Evolutionary conservation across 441 rosid species (phyloP).

Genomic region (Aquilaria agallochum): DNA sequence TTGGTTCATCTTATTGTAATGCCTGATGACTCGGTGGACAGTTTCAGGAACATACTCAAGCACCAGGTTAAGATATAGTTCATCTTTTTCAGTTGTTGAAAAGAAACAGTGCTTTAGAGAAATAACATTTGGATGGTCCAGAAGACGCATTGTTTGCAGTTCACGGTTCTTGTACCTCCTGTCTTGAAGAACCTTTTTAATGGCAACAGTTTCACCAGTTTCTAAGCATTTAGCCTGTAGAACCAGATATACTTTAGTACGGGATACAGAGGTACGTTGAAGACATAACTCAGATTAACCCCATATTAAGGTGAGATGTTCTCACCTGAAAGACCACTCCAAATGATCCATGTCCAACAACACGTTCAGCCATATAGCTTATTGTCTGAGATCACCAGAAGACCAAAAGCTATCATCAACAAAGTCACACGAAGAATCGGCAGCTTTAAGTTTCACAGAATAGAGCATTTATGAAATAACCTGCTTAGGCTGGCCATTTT

Average conservation of each 20-base stretch:
- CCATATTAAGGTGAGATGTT: too few relatives aligned
- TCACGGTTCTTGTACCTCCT: constrained; percentile 33
- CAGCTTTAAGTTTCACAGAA: too few relatives aligned
- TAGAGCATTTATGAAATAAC: constrained; percentile 18
- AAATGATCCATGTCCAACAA: constrained; percentile 29
- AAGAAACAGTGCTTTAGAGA: constrained; percentile 29
- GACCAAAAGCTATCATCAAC: too few relatives aligned
- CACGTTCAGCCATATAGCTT: constrained; percentile 33
- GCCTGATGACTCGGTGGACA: constrained; percentile 26
- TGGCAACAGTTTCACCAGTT: constrained; percentile 31
- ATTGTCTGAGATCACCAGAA: constrained; percentile 15
- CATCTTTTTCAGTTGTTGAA: constrained; percentile 27
- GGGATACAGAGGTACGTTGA: too few relatives aligned
- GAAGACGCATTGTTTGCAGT: constrained; percentile 35
- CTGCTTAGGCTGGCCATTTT: constrained; percentile 53
- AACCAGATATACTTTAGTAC: background rate
- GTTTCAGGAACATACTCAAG: constrained; percentile 33
- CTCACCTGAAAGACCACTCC: constrained; percentile 33
- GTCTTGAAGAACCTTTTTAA: constrained; percentile 35
- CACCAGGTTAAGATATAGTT: constrained; percentile 29
- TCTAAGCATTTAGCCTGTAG: constrained; percentile 30
- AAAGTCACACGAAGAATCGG: too few relatives aligned
- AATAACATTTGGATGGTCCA: constrained; percentile 31
- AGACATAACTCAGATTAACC: too few relatives aligned
- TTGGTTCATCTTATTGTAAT: constrained; percentile 23